Evolutionary conservation across 2,329 filamentous ascomycete species (phyloP), one percentile per base, ranked within the genome.

Genomic region (Exutisphaerella laricina): DNA sequence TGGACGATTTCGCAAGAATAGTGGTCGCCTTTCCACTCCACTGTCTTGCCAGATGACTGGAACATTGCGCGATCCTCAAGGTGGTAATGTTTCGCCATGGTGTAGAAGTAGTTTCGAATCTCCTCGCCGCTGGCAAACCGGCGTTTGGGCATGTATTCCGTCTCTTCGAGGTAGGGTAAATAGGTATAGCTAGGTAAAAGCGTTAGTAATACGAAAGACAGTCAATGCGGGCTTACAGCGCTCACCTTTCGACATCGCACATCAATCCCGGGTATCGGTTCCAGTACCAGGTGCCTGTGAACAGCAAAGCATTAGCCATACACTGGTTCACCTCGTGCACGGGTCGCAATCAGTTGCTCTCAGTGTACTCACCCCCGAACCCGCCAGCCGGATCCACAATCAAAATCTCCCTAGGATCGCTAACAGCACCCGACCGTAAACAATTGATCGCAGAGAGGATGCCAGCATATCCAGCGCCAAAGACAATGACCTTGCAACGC

Each of bases 231-330:
- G n/a, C n/a, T n/a, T n/a, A n/a, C n/a, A n/a, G n/a, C n/a, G n/a
- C n/a, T n/a, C n/a, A n/a, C n/a, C n/a, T 68, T 58, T 83, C 79
- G 3, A 79, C 62, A 52, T 83, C 79, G 54, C 78, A 82, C 48
- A 59, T 62, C 3, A 70, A 49, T 3, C 71, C 71, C 1, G 71
- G 70, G 43, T 73, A 73, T 9, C 30, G 13, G 6, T 13, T 32
- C 44, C 26, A 50, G 38, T 33, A 30, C 12, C 17, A 34, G 29
- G 8, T 10, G n/a, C n/a, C n/a, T n/a, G n/a, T n/a, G n/a, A n/a
- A n/a, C n/a, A n/a, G n/a, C n/a, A n/a, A n/a, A n/a, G n/a, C n/a
- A n/a, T n/a, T n/a, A n/a, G n/a, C n/a, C n/a, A n/a, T n/a, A n/a
- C n/a, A n/a, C n/a, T n/a, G n/a, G n/a, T n/a, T n/a, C n/a, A n/a